Conservation (phyloP, 2,329 filamentous ascomycete species). For the Pseudogymnoascus sp. region DNA sequence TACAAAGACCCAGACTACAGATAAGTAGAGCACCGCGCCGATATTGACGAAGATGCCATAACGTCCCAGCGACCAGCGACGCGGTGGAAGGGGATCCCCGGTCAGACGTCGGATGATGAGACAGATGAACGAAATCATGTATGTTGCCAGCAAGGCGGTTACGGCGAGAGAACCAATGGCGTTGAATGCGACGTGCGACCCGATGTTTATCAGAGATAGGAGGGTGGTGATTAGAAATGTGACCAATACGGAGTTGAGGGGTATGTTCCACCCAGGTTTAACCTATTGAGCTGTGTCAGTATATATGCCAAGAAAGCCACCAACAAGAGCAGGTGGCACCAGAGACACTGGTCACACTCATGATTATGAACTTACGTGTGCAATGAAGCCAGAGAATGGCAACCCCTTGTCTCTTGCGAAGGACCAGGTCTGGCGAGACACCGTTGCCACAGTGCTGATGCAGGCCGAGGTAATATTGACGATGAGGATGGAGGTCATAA, state of each 20-base stretch:
- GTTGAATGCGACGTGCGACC: conserved; percentile 42
- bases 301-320: not conserved
- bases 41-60: conserved; percentile 36
- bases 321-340: not conserved
- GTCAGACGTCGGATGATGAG: conserved; percentile 36
- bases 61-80: conserved; percentile 36
- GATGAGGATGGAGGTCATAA: conserved; percentile 39
- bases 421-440: conserved; percentile 34
- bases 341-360: not conserved
- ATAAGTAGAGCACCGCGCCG: conserved; percentile 37
- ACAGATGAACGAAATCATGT: conserved; percentile 39
- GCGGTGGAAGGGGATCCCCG: conserved; percentile 32
- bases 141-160: conserved; percentile 42
- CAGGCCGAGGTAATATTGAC: conserved; percentile 33
- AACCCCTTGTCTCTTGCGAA: conserved; percentile 39
- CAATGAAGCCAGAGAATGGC: conserved; percentile 34
- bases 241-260: conserved; percentile 29
- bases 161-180: conserved; percentile 44
- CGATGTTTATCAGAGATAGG: conserved; percentile 38
- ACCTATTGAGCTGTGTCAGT: conserved; percentile 20
- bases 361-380: conserved; percentile 25
- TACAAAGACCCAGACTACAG: conserved; percentile 39
- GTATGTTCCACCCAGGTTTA: conserved; percentile 32
- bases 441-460: conserved; percentile 31
- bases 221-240: conserved; percentile 15